Conservation (phyloP, 2,329 filamentous ascomycete genomes). For the Aspergillus fijiensis region DNA sequence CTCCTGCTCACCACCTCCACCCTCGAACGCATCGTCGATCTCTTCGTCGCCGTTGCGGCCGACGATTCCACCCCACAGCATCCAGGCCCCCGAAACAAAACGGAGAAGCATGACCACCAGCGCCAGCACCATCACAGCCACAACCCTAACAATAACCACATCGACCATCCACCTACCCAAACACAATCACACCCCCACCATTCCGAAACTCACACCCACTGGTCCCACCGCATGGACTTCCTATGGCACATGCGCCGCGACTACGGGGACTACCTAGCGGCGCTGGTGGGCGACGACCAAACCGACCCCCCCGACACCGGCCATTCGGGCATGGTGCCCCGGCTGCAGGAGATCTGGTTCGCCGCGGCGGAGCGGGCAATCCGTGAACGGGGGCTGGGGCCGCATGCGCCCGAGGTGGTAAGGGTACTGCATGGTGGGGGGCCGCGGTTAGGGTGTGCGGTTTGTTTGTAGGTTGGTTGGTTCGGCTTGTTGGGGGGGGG, state of each 20-base stretch:
- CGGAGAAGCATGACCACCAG: neutral
- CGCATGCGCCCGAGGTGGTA: neutral
- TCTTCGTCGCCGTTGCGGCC: slow-evolving; percentile 23
- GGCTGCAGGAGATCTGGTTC: slow-evolving; percentile 26
- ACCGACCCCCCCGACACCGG: neutral
- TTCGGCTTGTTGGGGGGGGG: neutral
- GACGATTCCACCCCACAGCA: slow-evolving; percentile 18
- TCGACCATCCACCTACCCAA: neutral
- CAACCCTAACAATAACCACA: no score
- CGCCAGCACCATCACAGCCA: neutral
- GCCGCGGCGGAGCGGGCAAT: slow-evolving; percentile 25
- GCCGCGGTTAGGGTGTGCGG: neutral
- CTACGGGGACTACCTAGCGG: slow-evolving; percentile 20
- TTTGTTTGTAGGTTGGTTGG: neutral
- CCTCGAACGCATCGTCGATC: slow-evolving; percentile 24
- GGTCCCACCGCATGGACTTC: slow-evolving; percentile 23
- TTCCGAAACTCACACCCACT: neutral
- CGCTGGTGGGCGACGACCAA: neutral
- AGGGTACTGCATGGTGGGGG: neutral
- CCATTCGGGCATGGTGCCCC: neutral
- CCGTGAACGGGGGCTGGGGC: neutral
- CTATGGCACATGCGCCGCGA: slow-evolving; percentile 28
- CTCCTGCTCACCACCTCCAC: slow-evolving; percentile 30
- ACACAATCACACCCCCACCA: neutral
- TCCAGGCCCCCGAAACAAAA: neutral